These are phyloP conservation scores for Tephrocybe sp. DNA, from an alignment of 768 basidiomycete species.

Conservation along the genomic window DNA sequence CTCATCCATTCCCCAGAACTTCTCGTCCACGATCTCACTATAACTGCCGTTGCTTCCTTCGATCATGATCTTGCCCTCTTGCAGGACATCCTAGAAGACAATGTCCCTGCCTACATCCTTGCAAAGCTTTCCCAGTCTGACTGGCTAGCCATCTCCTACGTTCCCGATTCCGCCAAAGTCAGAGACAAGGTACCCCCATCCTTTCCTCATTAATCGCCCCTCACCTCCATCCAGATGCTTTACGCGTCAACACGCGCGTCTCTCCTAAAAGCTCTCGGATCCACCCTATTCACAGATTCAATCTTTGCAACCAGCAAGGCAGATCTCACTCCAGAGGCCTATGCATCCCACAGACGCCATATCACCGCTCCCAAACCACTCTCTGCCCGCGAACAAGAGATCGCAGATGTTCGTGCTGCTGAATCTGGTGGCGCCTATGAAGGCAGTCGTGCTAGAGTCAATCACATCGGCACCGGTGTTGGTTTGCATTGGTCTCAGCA, in stretches of 20 bases:
- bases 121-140: slow-evolving; percentile 59
- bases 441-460: slow-evolving; percentile 55
- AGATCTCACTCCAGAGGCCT: slow-evolving; percentile 68
- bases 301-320: slow-evolving; percentile 78
- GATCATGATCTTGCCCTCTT: slow-evolving; percentile 62
- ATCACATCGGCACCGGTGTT: slow-evolving; percentile 58
- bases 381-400: slow-evolving; percentile 78
- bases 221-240: slow-evolving; percentile 61
- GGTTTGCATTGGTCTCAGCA: slow-evolving; percentile 70
- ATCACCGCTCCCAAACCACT: slow-evolving; percentile 78
- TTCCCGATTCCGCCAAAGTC: slow-evolving; percentile 79
- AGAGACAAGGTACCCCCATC: slow-evolving; percentile 67
- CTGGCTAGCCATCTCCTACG: slow-evolving; percentile 79
- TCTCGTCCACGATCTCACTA: slow-evolving; percentile 58
- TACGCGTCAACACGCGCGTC: slow-evolving; percentile 79
- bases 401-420: slow-evolving; percentile 73
- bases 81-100: slow-evolving; percentile 52
- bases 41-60: slow-evolving; percentile 51
- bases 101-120: slow-evolving; percentile 75
- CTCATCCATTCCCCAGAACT: slow-evolving; percentile 50
- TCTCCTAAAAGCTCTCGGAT: slow-evolving; percentile 73
- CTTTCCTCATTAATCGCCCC: slow-evolving; percentile 1
- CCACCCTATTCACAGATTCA: slow-evolving; percentile 66
- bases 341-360: slow-evolving; percentile 72
- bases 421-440: slow-evolving; percentile 60